Percentiles rank a stretch among this genome's conserved stretches.
These are phyloP conservation scores for Trichoderma orchidacearum DNA, from an alignment of 495 filamentous ascomycete species.

Conservation along the genomic window DNA sequence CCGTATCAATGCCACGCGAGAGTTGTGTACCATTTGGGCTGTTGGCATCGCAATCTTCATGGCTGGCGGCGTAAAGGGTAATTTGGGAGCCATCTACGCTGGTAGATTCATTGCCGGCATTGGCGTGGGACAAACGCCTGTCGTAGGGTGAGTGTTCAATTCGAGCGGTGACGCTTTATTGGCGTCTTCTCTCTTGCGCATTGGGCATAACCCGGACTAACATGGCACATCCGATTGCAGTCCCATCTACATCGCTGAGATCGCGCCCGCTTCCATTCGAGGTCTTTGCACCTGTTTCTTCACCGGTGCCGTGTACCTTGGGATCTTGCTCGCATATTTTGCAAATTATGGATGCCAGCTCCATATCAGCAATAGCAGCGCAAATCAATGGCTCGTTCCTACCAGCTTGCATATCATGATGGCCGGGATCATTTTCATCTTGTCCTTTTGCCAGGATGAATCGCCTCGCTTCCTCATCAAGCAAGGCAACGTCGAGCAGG, in stretches of 20 bases:
- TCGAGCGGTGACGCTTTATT: not conserved
- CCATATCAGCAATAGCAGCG: slow-evolving; percentile 40
- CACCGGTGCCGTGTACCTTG: slow-evolving; percentile 47
- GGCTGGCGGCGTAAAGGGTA: slow-evolving; percentile 34
- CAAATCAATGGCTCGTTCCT: slow-evolving; percentile 49
- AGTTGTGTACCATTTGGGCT: slow-evolving; percentile 53
- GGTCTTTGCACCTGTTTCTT: slow-evolving; percentile 60
- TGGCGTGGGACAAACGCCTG: slow-evolving; percentile 53
- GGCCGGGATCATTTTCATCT: slow-evolving; percentile 48
- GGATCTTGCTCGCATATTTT: slow-evolving; percentile 47
- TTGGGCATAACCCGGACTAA: not conserved
- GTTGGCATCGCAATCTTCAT: slow-evolving; percentile 57
- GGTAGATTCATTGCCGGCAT: slow-evolving; percentile 56
- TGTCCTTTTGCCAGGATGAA: slow-evolving; percentile 52
- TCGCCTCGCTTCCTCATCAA: slow-evolving; percentile 45
- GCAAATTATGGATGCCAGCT: slow-evolving; percentile 44
- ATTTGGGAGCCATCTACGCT: slow-evolving; percentile 48
- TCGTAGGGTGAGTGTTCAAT: slow-evolving; percentile 29
- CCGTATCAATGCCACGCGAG: slow-evolving; percentile 55
- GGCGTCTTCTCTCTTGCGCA: not conserved
- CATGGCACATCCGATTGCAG: not conserved
- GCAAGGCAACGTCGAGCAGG: slow-evolving; percentile 30
- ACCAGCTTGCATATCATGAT: slow-evolving; percentile 63
- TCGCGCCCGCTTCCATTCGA: slow-evolving; percentile 46
- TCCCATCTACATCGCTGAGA: slow-evolving; percentile 45